phyloP scores from a whole-genome alignment of 106 monocot genomes.

The Triglochin maritima region DNA sequence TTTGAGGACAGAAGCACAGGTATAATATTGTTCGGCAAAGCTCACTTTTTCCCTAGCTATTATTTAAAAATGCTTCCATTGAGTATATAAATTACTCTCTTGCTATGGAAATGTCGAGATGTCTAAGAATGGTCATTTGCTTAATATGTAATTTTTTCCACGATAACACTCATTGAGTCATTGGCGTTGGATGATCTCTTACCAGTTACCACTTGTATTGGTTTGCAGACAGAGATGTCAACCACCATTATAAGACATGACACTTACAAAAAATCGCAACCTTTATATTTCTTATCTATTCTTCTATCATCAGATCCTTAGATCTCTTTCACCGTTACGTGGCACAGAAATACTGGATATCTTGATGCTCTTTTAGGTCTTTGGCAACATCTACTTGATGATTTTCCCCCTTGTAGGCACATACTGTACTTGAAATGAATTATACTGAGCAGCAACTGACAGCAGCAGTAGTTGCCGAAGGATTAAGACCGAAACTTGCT shows the following conservation, averaged over 20 bases:
- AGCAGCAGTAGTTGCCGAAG: slow-evolving; percentile 66
- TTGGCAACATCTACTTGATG: neutral
- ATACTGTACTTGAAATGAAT: slow-evolving; percentile 99
- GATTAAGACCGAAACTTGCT: slow-evolving; percentile 63
- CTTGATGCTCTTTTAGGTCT: neutral
- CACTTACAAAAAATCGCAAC: neutral
- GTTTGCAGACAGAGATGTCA: no score
- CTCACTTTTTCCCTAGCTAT: no score
- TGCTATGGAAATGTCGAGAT: no score
- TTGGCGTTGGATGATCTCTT: no score
- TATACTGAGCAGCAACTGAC: slow-evolving; percentile 94
- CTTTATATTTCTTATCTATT: neutral
- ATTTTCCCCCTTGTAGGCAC: slow-evolving; percentile 40
- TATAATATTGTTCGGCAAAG: slow-evolving; percentile 11
- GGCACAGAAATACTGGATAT: no score
- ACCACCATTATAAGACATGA: no score
- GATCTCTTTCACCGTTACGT: neutral
- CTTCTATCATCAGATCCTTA: neutral
- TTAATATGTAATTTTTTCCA: no score
- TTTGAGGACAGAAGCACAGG: slow-evolving; percentile 88
- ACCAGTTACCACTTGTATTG: no score
- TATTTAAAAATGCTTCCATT: no score
- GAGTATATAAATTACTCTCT: no score
- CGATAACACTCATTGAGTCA: no score
- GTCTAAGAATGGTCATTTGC: no score